phyloP scores from a whole-genome alignment of 225 moss, liverwort and hornwort species.

The Physcomitrellopsis africana region DNA sequence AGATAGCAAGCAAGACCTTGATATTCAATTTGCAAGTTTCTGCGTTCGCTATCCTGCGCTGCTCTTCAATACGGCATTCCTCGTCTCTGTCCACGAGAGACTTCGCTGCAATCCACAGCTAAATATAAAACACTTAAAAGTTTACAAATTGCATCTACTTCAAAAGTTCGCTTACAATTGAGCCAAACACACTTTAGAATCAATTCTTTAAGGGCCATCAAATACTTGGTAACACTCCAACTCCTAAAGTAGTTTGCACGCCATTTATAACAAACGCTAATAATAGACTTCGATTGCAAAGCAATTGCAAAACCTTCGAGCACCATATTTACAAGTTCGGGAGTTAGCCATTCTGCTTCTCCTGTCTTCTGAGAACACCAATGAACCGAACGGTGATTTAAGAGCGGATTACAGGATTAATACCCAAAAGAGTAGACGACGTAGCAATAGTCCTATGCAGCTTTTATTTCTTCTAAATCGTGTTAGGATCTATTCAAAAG shows the following conservation, averaged over 20 bases:
- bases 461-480: neutral
- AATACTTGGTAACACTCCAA: neutral
- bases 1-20: constrained; percentile 43
- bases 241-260: neutral
- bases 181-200: neutral
- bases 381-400: neutral
- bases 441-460: neutral
- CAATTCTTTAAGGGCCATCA: neutral
- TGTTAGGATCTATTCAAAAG: neutral
- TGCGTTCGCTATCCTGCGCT: constrained; percentile 46
- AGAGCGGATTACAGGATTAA: neutral
- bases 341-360: constrained; percentile 44
- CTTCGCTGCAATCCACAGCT: constrained; percentile 51
- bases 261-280: neutral
- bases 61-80: constrained; percentile 67
- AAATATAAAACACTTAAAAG: constrained; percentile 18
- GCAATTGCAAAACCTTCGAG: constrained; percentile 44
- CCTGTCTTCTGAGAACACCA: constrained; percentile 37
- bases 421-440: neutral
- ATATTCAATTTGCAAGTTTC: constrained; percentile 51
- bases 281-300: neutral
- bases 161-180: neutral
- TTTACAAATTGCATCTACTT: neutral
- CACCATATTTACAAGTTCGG: constrained; percentile 43
- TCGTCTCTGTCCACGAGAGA: constrained; percentile 66